Conservation (phyloP, 345 rosid species). For the Linum trigynum region DNA sequence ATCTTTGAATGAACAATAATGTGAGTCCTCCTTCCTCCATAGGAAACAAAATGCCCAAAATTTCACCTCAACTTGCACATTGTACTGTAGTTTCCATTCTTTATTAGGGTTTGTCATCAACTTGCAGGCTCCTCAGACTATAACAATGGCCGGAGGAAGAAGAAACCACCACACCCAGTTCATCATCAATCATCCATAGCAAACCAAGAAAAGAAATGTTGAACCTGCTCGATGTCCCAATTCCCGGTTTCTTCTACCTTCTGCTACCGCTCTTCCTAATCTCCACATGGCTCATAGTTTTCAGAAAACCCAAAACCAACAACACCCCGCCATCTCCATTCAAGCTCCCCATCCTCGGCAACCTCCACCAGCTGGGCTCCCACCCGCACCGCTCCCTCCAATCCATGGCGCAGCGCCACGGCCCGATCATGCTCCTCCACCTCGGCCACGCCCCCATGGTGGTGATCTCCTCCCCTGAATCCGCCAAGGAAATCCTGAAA, state of each 20-base stretch:
- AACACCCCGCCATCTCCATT: conserved; percentile 18
- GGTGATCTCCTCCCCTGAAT: conserved; percentile 10
- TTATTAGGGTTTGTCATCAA: no score
- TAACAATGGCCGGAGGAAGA: no score
- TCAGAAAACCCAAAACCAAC: neutral
- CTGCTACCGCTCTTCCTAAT: neutral
- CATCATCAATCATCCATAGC: no score
- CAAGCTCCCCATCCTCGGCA: conserved; percentile 14
- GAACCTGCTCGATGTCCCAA: no score
- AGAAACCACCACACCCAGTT: no score
- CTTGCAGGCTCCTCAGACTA: no score
- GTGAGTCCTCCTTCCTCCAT: no score
- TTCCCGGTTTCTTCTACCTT: neutral
- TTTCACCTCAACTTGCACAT: no score
- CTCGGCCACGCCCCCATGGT: conserved; percentile 11
- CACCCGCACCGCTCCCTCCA: conserved; percentile 9
- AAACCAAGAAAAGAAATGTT: no score
- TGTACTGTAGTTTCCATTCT: no score
- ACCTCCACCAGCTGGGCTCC: conserved; percentile 14
- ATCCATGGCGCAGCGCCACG: conserved; percentile 11
- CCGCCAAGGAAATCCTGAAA: conserved; percentile 15
- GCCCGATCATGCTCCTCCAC: conserved; percentile 15
- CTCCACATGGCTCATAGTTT: neutral
- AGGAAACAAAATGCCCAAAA: no score
- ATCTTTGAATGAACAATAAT: no score